A percentile compares a stretch with the other conserved stretches of the same genome.
Evolutionary conservation across 768 basidiomycete genomes (phyloP).

Genomic region (Phanerodontia chrysosporium): DNA sequence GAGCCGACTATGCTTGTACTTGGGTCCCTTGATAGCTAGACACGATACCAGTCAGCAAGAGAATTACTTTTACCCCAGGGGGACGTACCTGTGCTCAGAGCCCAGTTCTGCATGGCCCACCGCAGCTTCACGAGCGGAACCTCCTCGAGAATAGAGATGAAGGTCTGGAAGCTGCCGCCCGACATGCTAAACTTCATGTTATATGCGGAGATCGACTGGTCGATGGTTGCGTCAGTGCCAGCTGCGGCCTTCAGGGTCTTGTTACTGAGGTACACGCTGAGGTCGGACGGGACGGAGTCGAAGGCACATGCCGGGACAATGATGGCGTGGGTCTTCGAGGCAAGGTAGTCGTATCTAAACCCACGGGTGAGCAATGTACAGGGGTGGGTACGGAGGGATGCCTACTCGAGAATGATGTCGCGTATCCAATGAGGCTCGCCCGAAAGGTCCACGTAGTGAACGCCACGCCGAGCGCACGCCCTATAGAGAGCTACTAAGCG

Average conservation of each 20-base stretch:
- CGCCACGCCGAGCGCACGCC: conserved; percentile 68
- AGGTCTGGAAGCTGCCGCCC: conserved; percentile 55
- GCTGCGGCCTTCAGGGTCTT: conserved; percentile 55
- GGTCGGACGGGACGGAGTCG: conserved; percentile 76
- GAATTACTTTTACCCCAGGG: too few relatives aligned
- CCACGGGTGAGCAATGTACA: not conserved
- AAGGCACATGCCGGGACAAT: conserved; percentile 79
- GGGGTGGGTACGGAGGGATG: conserved; percentile 1
- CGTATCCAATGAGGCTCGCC: conserved; percentile 68
- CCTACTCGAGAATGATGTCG: conserved; percentile 57
- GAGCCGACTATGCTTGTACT: conserved; percentile 8
- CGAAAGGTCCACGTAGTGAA: conserved; percentile 84
- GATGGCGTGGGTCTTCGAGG: conserved; percentile 64
- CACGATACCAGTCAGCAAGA: too few relatives aligned
- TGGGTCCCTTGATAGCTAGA: not conserved
- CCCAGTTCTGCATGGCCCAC: conserved; percentile 32
- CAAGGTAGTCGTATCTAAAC: conserved; percentile 64
- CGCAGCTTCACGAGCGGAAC: conserved; percentile 27
- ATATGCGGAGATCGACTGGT: conserved; percentile 54
- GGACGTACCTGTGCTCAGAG: conserved; percentile 40
- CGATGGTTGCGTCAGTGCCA: conserved; percentile 36
- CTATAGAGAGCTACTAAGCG: conserved; percentile 26
- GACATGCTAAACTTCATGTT: conserved; percentile 46
- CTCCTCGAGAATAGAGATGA: conserved; percentile 30
- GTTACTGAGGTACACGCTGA: conserved; percentile 63